Conservation (phyloP, 1,284 basidiomycete species). For the Cutaneotrichosporon mucoides region DNA sequence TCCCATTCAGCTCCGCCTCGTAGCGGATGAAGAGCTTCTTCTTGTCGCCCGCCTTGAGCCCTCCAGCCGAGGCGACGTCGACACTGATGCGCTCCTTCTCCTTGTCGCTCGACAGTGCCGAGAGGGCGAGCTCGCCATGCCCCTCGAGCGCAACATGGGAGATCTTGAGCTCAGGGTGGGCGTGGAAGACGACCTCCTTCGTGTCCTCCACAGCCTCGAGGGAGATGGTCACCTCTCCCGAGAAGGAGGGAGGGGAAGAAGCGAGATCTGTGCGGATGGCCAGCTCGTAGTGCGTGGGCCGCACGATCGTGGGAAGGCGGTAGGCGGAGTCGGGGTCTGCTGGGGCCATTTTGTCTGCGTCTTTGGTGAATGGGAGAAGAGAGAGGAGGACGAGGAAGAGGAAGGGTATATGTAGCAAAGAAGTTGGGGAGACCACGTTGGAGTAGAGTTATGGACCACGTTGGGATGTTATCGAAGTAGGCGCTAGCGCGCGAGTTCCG, state of each 20-base stretch:
- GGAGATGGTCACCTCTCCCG: slow-evolving; percentile 74
- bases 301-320: slow-evolving; percentile 68
- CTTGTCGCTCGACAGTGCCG: slow-evolving; percentile 56
- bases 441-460: no score
- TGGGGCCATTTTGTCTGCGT: neutral
- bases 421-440: neutral
- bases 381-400: neutral
- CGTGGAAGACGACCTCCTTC: slow-evolving; percentile 63
- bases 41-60: slow-evolving; percentile 58
- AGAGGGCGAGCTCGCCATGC: slow-evolving; percentile 45
- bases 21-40: slow-evolving; percentile 53
- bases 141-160: slow-evolving; percentile 63
- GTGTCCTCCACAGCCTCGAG: slow-evolving; percentile 68
- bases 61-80: slow-evolving; percentile 61
- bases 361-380: neutral
- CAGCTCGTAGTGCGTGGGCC: slow-evolving; percentile 65
- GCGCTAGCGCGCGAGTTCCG: no score
- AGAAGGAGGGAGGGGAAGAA: slow-evolving; percentile 59
- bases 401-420: neutral
- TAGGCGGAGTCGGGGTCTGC: slow-evolving; percentile 43
- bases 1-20: slow-evolving; percentile 60
- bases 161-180: slow-evolving; percentile 62
- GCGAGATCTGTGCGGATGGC: slow-evolving; percentile 79
- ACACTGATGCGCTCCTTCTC: slow-evolving; percentile 63
- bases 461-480: no score